These are phyloP conservation scores for Perilla frutescens DNA, from an alignment of 257 asterid species.

Conservation along the genomic window DNA sequence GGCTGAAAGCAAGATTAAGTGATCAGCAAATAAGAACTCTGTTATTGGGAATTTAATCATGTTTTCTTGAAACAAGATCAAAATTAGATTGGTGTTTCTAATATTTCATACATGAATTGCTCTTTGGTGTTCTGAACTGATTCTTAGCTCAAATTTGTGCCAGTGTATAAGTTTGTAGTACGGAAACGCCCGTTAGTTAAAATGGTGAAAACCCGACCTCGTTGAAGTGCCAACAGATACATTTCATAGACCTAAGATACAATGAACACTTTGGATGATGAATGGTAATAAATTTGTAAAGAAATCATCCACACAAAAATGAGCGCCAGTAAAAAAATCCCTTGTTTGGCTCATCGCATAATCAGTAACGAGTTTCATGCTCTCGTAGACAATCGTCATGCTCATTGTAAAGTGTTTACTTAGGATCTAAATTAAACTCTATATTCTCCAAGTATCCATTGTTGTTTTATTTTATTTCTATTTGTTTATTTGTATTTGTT, in stretches of 20 bases:
- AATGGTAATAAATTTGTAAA: not conserved
- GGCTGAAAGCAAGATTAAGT: not conserved
- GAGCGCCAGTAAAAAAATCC: not conserved
- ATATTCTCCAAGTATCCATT: not conserved
- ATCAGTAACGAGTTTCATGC: not conserved
- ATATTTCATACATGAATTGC: not conserved
- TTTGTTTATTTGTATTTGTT: not conserved
- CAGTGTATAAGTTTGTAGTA: not conserved
- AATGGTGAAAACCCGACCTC: not conserved
- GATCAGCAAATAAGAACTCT: not conserved
- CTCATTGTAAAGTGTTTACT: not conserved
- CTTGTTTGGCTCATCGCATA: not conserved
- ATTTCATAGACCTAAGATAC: not conserved
- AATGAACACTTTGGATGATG: too few species aligned
- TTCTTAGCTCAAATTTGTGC: conserved; percentile 9
- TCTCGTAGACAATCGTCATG: too few species aligned
- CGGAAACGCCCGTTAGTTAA: not conserved
- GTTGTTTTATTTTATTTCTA: not conserved
- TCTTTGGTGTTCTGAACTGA: not conserved
- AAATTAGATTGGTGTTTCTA: not conserved
- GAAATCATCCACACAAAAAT: not conserved
- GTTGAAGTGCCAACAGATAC: not conserved
- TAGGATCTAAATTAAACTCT: not conserved
- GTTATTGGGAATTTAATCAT: not conserved
- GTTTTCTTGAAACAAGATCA: conserved; percentile 3